Conservation (phyloP, 1,139 yeast genomes). For the Arxiozyma slooffiae region DNA sequence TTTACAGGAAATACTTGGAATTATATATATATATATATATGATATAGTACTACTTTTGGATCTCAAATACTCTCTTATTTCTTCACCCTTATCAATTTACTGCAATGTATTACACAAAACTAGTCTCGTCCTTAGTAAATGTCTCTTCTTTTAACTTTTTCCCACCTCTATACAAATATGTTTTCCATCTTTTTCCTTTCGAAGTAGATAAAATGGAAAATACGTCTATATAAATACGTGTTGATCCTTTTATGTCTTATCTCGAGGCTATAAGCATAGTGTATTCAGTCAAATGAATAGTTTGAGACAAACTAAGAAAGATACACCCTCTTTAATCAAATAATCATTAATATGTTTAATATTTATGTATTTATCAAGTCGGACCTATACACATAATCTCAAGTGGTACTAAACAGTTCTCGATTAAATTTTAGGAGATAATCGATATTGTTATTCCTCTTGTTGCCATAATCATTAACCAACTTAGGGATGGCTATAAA, state of each 20-base stretch:
- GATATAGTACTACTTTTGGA: background rate
- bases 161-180: background rate
- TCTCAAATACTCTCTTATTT: background rate
- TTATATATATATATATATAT: too few relatives aligned
- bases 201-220: background rate
- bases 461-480: background rate
- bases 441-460: background rate
- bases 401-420: background rate
- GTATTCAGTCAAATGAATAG: background rate
- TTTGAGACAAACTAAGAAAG: background rate
- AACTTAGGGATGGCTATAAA: background rate
- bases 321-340: background rate
- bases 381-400: background rate
- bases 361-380: background rate
- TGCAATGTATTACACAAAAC: background rate
- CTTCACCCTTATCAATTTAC: background rate
- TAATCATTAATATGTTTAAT: background rate
- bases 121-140: background rate
- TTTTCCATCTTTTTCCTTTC: background rate
- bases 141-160: background rate
- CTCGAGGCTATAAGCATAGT: background rate
- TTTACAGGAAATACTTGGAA: background rate
- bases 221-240: background rate
- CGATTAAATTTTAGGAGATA: background rate
- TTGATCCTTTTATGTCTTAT: too few relatives aligned